These are phyloP conservation scores for Podospora appendiculata DNA, from an alignment of 495 filamentous ascomycete genomes.

Conservation along the genomic window DNA sequence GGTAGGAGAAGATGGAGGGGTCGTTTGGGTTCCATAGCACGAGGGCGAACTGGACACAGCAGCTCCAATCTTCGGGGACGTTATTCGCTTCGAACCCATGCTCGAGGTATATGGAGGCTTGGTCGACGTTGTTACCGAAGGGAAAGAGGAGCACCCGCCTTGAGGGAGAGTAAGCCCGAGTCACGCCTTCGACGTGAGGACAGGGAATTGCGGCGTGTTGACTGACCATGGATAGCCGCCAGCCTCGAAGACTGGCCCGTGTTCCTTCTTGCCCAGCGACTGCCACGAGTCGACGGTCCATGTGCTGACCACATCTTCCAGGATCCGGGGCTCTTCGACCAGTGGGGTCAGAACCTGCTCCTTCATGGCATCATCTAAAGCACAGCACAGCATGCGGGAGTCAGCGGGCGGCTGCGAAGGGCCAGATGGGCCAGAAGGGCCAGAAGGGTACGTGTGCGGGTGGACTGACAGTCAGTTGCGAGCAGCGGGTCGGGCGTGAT, in stretches of 20 bases:
- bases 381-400: not conserved
- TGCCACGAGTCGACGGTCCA: slow-evolving; percentile 86
- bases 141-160: slow-evolving; percentile 96
- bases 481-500: slow-evolving; percentile 17
- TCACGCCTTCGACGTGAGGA: no score
- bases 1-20: slow-evolving; percentile 65
- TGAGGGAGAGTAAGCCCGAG: not conserved
- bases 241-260: slow-evolving; percentile 81
- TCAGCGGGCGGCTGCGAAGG: slow-evolving; percentile 12
- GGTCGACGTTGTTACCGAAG: slow-evolving; percentile 85
- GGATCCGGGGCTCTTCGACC: slow-evolving; percentile 57
- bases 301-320: slow-evolving; percentile 71
- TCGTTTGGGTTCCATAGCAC: slow-evolving; percentile 92
- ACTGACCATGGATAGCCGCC: slow-evolving; percentile 81
- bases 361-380: slow-evolving; percentile 75
- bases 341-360: slow-evolving; percentile 55
- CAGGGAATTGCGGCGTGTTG: not conserved
- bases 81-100: slow-evolving; percentile 66
- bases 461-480: slow-evolving; percentile 66
- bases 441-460: not conserved
- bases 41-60: slow-evolving; percentile 90
- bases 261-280: slow-evolving; percentile 62
- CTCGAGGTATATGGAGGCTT: slow-evolving; percentile 92
- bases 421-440: not conserved
- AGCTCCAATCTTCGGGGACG: slow-evolving; percentile 82